Percentiles rank a stretch among this genome's conserved stretches.
Conservation (phyloP, 345 rosid genomes). For the Turnera subulata region DNA sequence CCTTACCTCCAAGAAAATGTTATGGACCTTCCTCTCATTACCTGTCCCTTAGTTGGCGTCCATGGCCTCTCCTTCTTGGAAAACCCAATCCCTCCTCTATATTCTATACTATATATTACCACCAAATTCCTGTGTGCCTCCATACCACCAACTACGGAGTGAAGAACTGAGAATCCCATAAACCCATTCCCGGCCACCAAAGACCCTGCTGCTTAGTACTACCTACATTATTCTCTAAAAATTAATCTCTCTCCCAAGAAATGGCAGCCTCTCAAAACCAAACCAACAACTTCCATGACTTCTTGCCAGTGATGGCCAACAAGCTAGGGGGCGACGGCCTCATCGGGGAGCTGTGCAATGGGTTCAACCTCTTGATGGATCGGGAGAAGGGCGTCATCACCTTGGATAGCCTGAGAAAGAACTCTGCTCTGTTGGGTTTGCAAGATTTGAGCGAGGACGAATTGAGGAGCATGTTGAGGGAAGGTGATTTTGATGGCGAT, state of each 20-base stretch:
- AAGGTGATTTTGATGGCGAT: slow-evolving; percentile 76
- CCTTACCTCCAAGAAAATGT: background rate
- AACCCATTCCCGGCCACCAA: background rate
- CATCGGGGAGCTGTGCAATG: slow-evolving; percentile 74
- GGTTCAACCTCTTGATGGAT: slow-evolving; percentile 70
- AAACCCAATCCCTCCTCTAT: slow-evolving; percentile 24
- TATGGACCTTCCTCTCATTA: slow-evolving; percentile 23
- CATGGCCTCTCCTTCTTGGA: slow-evolving; percentile 57
- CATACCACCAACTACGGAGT: background rate
- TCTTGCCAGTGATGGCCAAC: slow-evolving; percentile 68
- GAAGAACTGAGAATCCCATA: background rate
- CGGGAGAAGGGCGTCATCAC: slow-evolving; percentile 64
- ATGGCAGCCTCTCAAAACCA: slow-evolving; percentile 41
- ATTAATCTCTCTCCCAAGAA: background rate
- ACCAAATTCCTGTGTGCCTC: background rate
- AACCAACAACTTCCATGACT: slow-evolving; percentile 54
- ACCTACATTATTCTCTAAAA: background rate
- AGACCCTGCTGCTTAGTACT: background rate
- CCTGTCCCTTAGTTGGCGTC: slow-evolving; percentile 55
- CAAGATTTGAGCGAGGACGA: slow-evolving; percentile 75
- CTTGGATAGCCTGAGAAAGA: slow-evolving; percentile 57
- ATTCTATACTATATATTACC: slow-evolving; percentile 15
- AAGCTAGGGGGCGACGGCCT: slow-evolving; percentile 81
- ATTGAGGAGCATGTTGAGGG: slow-evolving; percentile 53
- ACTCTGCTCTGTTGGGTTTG: slow-evolving; percentile 58